phyloP scores from a whole-genome alignment of 495 filamentous ascomycete genomes.

The Penicillium subrubescens region DNA sequence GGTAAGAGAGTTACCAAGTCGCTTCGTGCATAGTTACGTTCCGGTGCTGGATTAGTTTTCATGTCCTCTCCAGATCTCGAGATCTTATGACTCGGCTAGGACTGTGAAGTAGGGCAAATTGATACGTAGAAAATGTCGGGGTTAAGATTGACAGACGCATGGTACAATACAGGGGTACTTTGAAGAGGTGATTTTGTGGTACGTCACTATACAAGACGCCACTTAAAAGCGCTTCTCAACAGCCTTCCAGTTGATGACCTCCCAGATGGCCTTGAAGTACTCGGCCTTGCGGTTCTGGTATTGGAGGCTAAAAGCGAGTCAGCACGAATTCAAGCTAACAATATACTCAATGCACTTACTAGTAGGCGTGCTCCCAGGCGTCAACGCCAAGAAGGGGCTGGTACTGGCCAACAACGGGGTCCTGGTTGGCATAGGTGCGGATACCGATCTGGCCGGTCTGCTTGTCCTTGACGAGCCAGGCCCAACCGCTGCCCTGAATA shows the following conservation, averaged over 20 bases:
- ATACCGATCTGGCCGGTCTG: slow-evolving; percentile 73
- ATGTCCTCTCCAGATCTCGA: neutral
- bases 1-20: neutral
- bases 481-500: slow-evolving; percentile 95
- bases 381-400: slow-evolving; percentile 88
- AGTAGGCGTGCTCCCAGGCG: slow-evolving; percentile 94
- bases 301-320: slow-evolving; percentile 68
- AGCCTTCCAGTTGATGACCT: slow-evolving; percentile 96
- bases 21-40: neutral
- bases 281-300: slow-evolving; percentile 99
- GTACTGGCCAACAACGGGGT: slow-evolving; percentile 87
- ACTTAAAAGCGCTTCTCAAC: slow-evolving; percentile 78
- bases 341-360: slow-evolving; percentile 43
- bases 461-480: slow-evolving; percentile 88
- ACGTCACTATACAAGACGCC: slow-evolving; percentile 7
- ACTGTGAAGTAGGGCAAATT: neutral
- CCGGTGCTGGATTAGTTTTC: neutral
- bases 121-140: neutral
- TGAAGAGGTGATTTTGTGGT: neutral
- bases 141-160: slow-evolving; percentile 9
- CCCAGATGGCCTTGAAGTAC: slow-evolving; percentile 96
- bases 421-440: slow-evolving; percentile 86
- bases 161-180: slow-evolving; percentile 26
- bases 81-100: neutral
- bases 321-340: slow-evolving; percentile 27